Base-by-base conservation (phyloP, 352 stramenopile genomes). In the Pythium dissotocum region DNA sequence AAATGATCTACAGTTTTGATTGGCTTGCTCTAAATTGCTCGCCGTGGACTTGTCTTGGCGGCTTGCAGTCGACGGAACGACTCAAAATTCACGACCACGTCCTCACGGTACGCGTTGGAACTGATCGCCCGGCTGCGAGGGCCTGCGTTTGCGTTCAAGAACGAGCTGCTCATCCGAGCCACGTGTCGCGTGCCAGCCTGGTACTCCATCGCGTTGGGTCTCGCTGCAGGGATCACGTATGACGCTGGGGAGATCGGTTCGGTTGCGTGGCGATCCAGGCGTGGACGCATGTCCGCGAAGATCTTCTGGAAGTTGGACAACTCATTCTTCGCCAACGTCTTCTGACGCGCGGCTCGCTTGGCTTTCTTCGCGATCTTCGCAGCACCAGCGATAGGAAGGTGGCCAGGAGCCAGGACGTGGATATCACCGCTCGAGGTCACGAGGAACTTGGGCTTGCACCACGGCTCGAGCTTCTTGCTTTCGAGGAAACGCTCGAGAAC, bases 401-500 rank as follows among this genome's bases (percentile, higher is more conserved):
- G 53, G 14, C 63, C 62, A 18, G 62, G 62, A 24, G 62, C 62
- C 0, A 63, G 62, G 18, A 69, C 6, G 44, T 69, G 62, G 54
- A 69, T 69, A 44, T 69, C 62, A 18, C 62, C 62, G 12, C 12
- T 63, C 24, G 30, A 52, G 0, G 62, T 69, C 16, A 69, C 54
- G 4, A 69, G 7, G 24, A 56, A 69, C 42, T 69, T 24, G 8
- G 62, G 62, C n/a, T n/a, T 3, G 33, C 62, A 63, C 62, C 62
- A 69, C 1, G 40, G 26, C 10, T 49, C 53, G 6, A 49, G 56
- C 0, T 70, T 64, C 28, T 55, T 48, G 2, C 65, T 58, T 33
- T 79, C 78, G 13, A 70, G 51, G 18, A 83, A 56, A 1, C 77
- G 70, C 0, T 58, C n/a, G 6, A 70, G 51, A 6, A 70, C 64